phyloP scores from a whole-genome alignment of 495 filamentous ascomycete species.

The Penicilliopsis zonata region DNA sequence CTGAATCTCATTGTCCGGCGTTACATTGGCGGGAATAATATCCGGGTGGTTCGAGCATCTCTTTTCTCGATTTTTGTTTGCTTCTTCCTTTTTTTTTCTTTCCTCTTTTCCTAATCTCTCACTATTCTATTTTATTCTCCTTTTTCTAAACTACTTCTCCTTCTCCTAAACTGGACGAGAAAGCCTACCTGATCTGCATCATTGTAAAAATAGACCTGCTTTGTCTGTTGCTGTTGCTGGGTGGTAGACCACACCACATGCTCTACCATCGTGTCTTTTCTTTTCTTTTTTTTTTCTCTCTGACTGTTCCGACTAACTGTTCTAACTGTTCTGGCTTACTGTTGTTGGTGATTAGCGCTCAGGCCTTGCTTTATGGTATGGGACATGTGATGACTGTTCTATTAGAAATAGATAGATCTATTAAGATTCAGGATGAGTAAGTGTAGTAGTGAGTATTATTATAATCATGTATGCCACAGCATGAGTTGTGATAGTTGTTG shows the following conservation, averaged over 20 bases:
- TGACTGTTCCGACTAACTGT: too few relatives aligned
- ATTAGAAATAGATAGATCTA: too few relatives aligned
- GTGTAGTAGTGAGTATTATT: too few relatives aligned
- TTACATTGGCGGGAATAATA: constrained; percentile 13
- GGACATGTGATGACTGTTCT: too few relatives aligned
- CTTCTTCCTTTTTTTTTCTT: neutral
- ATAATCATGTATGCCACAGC: too few relatives aligned
- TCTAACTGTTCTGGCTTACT: too few relatives aligned
- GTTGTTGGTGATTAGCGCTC: constrained; percentile 2
- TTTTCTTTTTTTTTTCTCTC: neutral
- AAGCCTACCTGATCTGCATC: neutral
- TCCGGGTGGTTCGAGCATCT: neutral
- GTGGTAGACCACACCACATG: too few relatives aligned
- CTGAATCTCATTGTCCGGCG: constrained; percentile 10
- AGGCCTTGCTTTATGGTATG: too few relatives aligned
- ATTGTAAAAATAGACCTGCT: constrained; percentile 1
- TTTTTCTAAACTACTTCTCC: neutral
- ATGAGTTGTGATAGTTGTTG: too few relatives aligned
- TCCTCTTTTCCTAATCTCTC: neutral
- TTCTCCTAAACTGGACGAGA: neutral
- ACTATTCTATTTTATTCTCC: neutral
- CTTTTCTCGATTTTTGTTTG: neutral
- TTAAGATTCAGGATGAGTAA: too few relatives aligned
- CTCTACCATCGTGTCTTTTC: neutral
- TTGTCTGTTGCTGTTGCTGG: neutral